These are phyloP conservation scores for Penicillium hesseltinei DNA, from an alignment of 2,329 filamentous ascomycete genomes.

Conservation along the genomic window DNA sequence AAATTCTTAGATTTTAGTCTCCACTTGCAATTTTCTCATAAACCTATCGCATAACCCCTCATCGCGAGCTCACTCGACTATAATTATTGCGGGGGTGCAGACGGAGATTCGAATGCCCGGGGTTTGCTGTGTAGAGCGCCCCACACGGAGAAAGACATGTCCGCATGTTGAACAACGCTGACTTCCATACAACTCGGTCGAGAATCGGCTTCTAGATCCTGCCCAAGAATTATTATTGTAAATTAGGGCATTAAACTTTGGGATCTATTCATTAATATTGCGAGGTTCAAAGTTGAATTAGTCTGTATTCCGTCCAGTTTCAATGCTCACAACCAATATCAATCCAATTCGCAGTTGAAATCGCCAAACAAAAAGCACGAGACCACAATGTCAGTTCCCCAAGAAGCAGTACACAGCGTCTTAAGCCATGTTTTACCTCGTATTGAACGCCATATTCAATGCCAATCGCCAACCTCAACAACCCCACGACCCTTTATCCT, in stretches of 20 bases:
- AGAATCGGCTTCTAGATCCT: not conserved
- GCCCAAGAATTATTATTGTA: not conserved
- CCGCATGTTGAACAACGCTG: conserved; percentile 3
- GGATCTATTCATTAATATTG: not conserved
- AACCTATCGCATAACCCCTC: conserved; percentile 6
- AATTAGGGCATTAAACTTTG: not conserved
- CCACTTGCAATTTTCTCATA: not conserved
- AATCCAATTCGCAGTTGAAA: not conserved
- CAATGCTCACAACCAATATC: not conserved
- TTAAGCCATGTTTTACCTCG: conserved; percentile 3
- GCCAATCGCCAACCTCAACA: not conserved
- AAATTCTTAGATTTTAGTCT: not conserved
- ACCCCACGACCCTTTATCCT: conserved; percentile 11
- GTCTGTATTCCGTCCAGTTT: not conserved
- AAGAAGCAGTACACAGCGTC: conserved; percentile 4
- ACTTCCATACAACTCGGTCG: not conserved
- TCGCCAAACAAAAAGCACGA: too few species aligned
- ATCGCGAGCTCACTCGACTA: conserved; percentile 5
- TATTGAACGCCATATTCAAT: conserved; percentile 3
- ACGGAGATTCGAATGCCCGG: conserved; percentile 13
- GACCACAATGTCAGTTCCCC: conserved; percentile 2
- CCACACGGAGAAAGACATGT: conserved; percentile 19
- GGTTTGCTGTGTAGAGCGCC: not conserved
- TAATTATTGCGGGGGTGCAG: conserved; percentile 4
- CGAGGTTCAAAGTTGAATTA: not conserved